phyloP scores from a whole-genome alignment of 305 asterid genomes.

The Solanum hybrid region DNA sequence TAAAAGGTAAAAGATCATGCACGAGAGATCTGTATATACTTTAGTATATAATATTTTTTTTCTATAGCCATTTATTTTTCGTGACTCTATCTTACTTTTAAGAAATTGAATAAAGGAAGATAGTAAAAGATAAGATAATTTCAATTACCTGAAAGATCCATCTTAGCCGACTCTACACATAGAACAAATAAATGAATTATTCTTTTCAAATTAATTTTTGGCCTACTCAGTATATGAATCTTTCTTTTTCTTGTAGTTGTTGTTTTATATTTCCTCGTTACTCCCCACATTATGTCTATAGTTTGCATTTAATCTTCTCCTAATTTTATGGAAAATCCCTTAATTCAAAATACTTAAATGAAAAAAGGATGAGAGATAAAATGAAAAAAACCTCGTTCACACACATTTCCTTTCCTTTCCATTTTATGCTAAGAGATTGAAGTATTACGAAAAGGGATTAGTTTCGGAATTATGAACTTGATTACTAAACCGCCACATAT shows the following conservation, averaged over 20 bases:
- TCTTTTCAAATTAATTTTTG: neutral
- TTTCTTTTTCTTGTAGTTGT: neutral
- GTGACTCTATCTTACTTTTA: neutral
- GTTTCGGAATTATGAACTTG: neutral
- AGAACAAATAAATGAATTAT: neutral
- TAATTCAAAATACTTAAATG: neutral
- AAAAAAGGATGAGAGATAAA: neutral
- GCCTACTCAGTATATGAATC: neutral
- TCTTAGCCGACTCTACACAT: neutral
- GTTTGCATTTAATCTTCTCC: neutral
- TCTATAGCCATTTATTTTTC: neutral
- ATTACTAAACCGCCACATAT: neutral
- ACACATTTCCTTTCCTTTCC: neutral
- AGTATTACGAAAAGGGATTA: neutral
- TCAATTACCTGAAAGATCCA: neutral
- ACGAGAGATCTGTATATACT: neutral
- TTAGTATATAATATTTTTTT: neutral
- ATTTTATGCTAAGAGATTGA: neutral
- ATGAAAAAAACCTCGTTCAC: neutral
- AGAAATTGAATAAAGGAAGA: neutral
- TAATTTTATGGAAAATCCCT: neutral
- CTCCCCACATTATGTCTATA: neutral
- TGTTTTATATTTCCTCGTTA: neutral
- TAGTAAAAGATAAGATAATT: neutral
- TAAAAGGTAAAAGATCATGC: neutral